Base-by-base conservation (phyloP, 2,329 filamentous ascomycete genomes). In the Epicoccum sorghinum region DNA sequence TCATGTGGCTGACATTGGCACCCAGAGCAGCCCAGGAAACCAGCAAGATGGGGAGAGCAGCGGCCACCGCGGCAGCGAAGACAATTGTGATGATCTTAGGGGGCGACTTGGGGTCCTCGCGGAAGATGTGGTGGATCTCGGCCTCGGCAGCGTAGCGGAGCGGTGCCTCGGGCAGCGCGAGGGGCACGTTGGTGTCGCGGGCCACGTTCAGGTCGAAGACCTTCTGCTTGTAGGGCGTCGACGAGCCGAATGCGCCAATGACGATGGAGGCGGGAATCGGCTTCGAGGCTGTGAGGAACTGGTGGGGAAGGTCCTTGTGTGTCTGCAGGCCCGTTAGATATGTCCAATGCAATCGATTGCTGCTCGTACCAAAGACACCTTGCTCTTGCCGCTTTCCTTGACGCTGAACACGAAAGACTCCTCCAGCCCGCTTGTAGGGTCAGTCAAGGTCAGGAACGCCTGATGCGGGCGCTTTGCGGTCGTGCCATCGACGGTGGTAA, bases 71-170 rank as follows among this genome's bases (percentile, higher is more conserved):
- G 7, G 87, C 79, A 4, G 87, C 81, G 70, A 98, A 98, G 53
- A 89, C 80, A 44, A 95, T 69, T 2, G 90, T 93, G 60, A 98
- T 84, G 57, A 95, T 73, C 75, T 87, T 86, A 41, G 91, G 90
- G 22, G 93, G 92, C 75, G 86, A 96, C 76, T 84, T 85, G 39
- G 92, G 86, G 67, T 93, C 91, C 12, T 82, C 76, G 60, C 86
- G 87, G 86, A 98, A 99, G 67, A 89, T 90, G 80, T 99, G 95
- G 79, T 91, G 85, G 72, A 99, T 97, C 77, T 96, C 89, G 8
- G 86, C 80, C 62, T 87, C 85, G 78, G 91, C 90, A 71, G 89
- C 89, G 77, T 96, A 98, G 77, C 93, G 89, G 61, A 93, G 77
- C 8, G 90, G 86, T 64, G 85, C 80, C 66, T 90, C 83, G 67